Evolutionary conservation across 169 alveolate species (phyloP), one percentile per base, ranked within the genome.

Genomic region (Cryptosporidium ubiquitum): DNA sequence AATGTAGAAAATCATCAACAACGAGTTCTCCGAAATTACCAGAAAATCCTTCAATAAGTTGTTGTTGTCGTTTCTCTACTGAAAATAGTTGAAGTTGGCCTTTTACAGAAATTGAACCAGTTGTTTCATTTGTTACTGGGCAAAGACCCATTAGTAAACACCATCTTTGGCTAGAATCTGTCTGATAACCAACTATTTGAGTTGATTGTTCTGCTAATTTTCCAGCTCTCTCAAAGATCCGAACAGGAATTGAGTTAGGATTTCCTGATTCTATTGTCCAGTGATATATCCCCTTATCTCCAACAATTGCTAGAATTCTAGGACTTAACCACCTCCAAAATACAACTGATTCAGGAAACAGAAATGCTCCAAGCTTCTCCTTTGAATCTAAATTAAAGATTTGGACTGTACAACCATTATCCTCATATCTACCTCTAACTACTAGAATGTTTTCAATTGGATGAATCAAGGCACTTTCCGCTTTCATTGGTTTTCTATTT

Each of bases 381-480:
- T 96, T 97, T 14, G 97, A 85, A 84, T 97, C 99, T 68, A 98
- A 93, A 91, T 98, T 96, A 91, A 95, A 98, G 18, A 97, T 96
- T 95, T 97, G 96, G 35, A 97, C 95, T 18, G 94, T 92, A 51
- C 89, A 91, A 44, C 92, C 75, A 92, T 75, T 79, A 49, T 79
- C 85, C 68, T 94, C 84, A 93, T 57, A 20, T 92, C 66, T 91
- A 3, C 99, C 99, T 91, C 98, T 96, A 60, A 97, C 95, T 44
- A 99, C 99, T 84, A 98, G 96, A 64, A 97, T 96, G 86, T 97
- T 96, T 73, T 96, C 94, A 39, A 93, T 74, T n/a, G 99, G 99
- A 92, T 98, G 98, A 96, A 97, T 97, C 84, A 98, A 92, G 7
- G 97, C 98, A 14, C 98, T 95, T 61, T 98, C 99, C 42, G 99